phyloP scores from a whole-genome alignment of 768 basidiomycete species.

The Trametes cubensis region DNA sequence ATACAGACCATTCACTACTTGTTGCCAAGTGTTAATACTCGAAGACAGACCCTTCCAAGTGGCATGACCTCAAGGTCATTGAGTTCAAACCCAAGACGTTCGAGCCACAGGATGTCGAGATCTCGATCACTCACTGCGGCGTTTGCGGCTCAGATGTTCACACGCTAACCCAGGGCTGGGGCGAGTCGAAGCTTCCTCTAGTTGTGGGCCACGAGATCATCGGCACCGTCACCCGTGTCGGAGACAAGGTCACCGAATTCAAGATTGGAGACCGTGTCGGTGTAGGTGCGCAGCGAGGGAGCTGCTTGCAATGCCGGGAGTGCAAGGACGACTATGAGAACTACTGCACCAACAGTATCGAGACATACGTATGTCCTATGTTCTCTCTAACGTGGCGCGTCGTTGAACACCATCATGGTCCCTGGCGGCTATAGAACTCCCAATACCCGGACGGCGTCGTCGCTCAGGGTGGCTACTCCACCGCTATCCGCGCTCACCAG shows the following conservation, averaged over 20 bases:
- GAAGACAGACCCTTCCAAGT: conserved; percentile 29
- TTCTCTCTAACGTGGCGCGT: not conserved
- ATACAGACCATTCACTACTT: not conserved
- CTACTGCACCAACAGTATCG: conserved; percentile 52
- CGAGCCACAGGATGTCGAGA: conserved; percentile 58
- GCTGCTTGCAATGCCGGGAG: conserved; percentile 50
- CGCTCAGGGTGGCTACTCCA: conserved; percentile 50
- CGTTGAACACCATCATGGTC: not conserved
- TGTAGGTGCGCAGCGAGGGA: conserved; percentile 52
- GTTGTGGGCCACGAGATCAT: conserved; percentile 54
- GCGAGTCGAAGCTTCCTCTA: conserved; percentile 32
- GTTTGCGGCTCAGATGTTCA: conserved; percentile 59
- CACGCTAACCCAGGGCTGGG: conserved; percentile 47
- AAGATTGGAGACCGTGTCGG: conserved; percentile 57
- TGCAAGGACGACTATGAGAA: conserved; percentile 59
- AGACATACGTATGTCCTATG: conserved; percentile 39
- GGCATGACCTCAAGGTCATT: conserved; percentile 46
- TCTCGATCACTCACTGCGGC: conserved; percentile 50
- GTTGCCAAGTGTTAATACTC: not conserved
- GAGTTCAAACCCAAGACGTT: conserved; percentile 56
- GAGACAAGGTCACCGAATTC: conserved; percentile 54
- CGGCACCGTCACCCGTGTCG: conserved; percentile 55
- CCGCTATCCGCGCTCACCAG: conserved; percentile 48
- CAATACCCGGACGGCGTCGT: conserved; percentile 45
- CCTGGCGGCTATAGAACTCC: conserved; percentile 29